Percentiles rank a stretch among this genome's conserved stretches.
These are phyloP conservation scores for Pelargonium citronellum DNA, from an alignment of 441 rosid genomes.

Conservation along the genomic window DNA sequence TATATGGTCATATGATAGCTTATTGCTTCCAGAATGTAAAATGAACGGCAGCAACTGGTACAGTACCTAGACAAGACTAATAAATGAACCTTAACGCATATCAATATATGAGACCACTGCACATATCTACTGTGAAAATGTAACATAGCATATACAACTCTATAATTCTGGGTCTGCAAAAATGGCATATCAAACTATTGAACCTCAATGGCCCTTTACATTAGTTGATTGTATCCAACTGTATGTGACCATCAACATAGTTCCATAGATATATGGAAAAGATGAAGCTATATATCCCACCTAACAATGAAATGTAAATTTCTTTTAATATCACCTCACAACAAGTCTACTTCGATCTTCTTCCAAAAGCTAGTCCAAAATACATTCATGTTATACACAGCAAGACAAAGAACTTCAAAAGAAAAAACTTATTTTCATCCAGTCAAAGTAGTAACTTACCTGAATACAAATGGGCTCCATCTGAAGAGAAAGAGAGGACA, in stretches of 20 bases:
- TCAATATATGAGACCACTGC: not conserved
- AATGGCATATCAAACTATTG: not conserved
- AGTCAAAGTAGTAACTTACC: slow-evolving; percentile 35
- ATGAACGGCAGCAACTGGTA: not conserved
- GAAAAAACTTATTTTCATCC: slow-evolving; percentile 7
- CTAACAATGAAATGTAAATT: not conserved
- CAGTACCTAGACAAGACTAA: not conserved
- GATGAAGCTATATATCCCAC: not conserved
- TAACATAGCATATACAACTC: not conserved
- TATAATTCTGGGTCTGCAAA: slow-evolving; percentile 4
- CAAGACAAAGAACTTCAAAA: not conserved
- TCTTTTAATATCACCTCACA: not conserved
- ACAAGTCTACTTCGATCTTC: not conserved
- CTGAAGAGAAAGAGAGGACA: slow-evolving; percentile 75
- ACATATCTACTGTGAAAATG: not conserved
- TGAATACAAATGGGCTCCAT: slow-evolving; percentile 87
- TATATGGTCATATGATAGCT: not conserved
- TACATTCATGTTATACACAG: not conserved
- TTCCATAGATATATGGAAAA: not conserved
- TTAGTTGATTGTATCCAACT: not conserved
- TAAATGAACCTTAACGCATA: not conserved
- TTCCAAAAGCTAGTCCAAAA: not conserved
- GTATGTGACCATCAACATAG: not conserved
- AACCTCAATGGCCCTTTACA: not conserved
- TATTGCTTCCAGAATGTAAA: not conserved